These are phyloP conservation scores for Petrea volubilis DNA, from an alignment of 257 asterid genomes.

Conservation along the genomic window DNA sequence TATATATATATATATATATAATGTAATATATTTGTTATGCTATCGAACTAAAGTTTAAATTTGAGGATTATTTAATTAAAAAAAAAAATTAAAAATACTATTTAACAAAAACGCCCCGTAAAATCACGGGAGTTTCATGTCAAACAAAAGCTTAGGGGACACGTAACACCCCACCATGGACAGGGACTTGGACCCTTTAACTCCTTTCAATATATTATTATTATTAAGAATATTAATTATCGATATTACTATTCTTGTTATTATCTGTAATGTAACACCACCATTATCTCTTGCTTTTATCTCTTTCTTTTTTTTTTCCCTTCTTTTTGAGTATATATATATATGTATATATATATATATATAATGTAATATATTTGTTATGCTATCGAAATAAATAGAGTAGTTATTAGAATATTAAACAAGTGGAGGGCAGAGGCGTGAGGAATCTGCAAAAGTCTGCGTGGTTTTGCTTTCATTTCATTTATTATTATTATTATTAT, in stretches of 20 bases:
- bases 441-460: conserved; percentile 24
- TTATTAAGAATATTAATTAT: too few species aligned
- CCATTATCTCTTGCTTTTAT: conserved; percentile 13
- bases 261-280: conserved; percentile 19
- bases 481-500: too few species aligned
- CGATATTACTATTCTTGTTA: background rate
- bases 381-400: conserved; percentile 1
- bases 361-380: background rate
- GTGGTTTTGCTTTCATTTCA: background rate
- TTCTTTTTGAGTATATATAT: too few species aligned
- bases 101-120: too few species aligned
- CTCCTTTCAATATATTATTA: background rate
- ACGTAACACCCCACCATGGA: conserved; percentile 39
- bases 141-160: conserved; percentile 43
- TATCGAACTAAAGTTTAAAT: too few species aligned
- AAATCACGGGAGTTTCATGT: conserved; percentile 23
- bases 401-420: background rate
- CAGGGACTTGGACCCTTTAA: background rate
- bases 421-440: conserved; percentile 30
- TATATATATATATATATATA: background rate
- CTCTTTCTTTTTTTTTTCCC: background rate
- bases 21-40: background rate
- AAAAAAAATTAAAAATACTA: too few species aligned
- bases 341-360: background rate
- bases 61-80: too few species aligned